Conservation (phyloP, 257 asterid genomes). For the Solanum sejunctum region DNA sequence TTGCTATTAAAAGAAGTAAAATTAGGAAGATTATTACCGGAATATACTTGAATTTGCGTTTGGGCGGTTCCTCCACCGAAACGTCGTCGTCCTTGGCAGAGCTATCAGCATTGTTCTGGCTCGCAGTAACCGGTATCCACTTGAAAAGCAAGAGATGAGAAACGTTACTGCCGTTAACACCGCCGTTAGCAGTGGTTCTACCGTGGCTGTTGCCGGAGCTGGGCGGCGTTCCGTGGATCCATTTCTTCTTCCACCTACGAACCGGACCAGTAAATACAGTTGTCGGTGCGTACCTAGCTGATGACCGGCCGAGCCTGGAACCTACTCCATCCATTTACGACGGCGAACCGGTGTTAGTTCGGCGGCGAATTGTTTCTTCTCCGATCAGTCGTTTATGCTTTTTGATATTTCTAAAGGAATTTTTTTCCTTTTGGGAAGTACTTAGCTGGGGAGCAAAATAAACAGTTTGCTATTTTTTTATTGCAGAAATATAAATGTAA, state of each 20-base stretch:
- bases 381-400: neutral
- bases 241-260: conserved; percentile 71
- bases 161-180: conserved; percentile 30
- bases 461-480: neutral
- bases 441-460: neutral
- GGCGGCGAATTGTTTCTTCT: neutral
- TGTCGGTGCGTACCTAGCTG: conserved; percentile 79
- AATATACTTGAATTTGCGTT: conserved; percentile 66
- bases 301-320: conserved; percentile 76
- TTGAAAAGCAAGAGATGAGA: conserved; percentile 63
- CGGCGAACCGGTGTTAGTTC: conserved; percentile 4
- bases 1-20: neutral
- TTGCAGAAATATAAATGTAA: neutral
- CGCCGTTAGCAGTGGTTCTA: conserved; percentile 29
- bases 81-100: conserved; percentile 24
- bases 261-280: conserved; percentile 91
- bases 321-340: conserved; percentile 88
- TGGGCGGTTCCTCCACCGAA: conserved; percentile 54
- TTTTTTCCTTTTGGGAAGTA: neutral
- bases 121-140: conserved; percentile 60
- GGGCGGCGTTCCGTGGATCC: conserved; percentile 42
- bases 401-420: neutral
- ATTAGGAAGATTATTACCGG: conserved; percentile 50
- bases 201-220: conserved; percentile 3
- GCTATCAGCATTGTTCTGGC: conserved; percentile 23